Conservation (phyloP, 129 eudicot genomes). For the Escallonia herrerae region DNA sequence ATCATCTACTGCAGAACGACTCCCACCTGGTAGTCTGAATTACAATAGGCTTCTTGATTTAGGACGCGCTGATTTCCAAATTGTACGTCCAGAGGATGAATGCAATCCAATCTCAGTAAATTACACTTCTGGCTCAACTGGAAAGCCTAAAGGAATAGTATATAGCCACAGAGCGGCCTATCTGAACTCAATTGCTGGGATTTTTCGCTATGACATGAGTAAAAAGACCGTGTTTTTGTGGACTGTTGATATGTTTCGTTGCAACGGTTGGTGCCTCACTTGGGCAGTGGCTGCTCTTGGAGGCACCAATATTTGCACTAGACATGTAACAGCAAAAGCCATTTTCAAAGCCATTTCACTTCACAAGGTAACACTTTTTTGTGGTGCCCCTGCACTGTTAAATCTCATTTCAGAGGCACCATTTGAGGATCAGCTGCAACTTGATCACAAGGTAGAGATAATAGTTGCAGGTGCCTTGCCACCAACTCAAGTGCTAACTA, state of each 20-base stretch:
- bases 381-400: constrained; percentile 51
- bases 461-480: constrained; percentile 58
- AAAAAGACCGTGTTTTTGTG: constrained; percentile 49
- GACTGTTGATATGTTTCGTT: constrained; percentile 75
- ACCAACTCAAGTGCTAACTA: constrained; percentile 8
- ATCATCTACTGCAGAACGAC: neutral
- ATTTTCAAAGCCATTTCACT: constrained; percentile 31
- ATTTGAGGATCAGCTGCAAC: neutral
- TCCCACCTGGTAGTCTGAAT: constrained; percentile 8
- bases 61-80: constrained; percentile 39
- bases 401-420: constrained; percentile 30
- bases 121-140: constrained; percentile 74
- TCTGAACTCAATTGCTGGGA: constrained; percentile 41
- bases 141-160: constrained; percentile 56
- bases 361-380: constrained; percentile 54
- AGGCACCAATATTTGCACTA: constrained; percentile 55
- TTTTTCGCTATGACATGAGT: constrained; percentile 35
- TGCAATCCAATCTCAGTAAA: constrained; percentile 54
- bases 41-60: constrained; percentile 36
- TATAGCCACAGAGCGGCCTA: constrained; percentile 73
- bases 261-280: constrained; percentile 74
- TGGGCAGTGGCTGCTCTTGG: constrained; percentile 72
- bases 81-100: constrained; percentile 37
- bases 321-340: constrained; percentile 26
- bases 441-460: constrained; percentile 32